Evolutionary conservation across 495 filamentous ascomycete genomes (phyloP).

Genomic region (Aspergillus olivimuriae): DNA sequence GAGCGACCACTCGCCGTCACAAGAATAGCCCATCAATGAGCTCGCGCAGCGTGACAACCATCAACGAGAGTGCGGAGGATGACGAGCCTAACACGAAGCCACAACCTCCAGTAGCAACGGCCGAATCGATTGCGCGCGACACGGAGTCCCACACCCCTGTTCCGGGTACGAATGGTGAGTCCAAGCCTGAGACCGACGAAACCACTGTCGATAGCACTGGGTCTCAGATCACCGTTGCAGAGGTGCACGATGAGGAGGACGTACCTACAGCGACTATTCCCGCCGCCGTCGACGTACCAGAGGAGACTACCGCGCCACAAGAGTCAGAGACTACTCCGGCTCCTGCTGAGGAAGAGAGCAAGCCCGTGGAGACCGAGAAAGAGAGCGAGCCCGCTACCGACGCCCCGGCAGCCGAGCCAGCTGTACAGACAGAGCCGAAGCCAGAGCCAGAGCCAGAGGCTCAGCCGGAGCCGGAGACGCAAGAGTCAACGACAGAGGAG

Average conservation of each 20-base stretch:
- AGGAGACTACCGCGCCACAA: neutral
- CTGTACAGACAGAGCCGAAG: conserved; percentile 1
- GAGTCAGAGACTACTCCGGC: neutral
- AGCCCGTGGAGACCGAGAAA: neutral
- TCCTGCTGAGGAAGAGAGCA: neutral
- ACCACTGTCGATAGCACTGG: conserved; percentile 3
- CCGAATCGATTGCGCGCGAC: conserved; percentile 1
- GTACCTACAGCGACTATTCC: neutral
- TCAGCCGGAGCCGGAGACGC: conserved; percentile 11
- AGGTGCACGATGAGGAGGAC: conserved; percentile 13
- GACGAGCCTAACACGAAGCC: conserved; percentile 26
- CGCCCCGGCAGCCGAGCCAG: conserved; percentile 2
- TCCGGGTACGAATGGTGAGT: neutral
- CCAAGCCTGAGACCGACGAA: neutral
- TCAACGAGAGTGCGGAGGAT: conserved; percentile 67
- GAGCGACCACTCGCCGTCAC: conserved; percentile 66
- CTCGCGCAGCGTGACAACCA: conserved; percentile 59
- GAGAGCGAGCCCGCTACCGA: conserved; percentile 3
- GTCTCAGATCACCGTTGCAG: conserved; percentile 17
- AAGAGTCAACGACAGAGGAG: conserved; percentile 1
- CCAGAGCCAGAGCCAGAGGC: conserved; percentile 2
- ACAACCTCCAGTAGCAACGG: neutral
- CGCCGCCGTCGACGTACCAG: too few relatives aligned
- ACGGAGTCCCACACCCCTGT: conserved; percentile 11
- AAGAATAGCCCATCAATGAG: conserved; percentile 70